Base-by-base conservation (phyloP, 2,329 filamentous ascomycete species). In the Thelonectria olida region DNA sequence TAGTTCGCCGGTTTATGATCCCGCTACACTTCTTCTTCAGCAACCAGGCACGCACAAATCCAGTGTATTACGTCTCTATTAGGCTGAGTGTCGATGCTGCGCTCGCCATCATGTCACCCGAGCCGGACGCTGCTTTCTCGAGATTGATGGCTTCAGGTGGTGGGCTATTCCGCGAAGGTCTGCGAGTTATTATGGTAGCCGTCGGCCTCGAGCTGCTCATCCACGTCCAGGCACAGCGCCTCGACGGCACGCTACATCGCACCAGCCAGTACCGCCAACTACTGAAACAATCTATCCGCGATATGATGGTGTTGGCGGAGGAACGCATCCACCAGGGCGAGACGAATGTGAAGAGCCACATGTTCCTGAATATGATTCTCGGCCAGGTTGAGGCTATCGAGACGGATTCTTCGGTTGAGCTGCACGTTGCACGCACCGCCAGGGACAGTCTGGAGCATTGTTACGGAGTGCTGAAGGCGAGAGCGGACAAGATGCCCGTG, bases 1-100 rank as follows among this genome's bases (percentile, higher is more conserved):
- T 84, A 0, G 75, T 84, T 4, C 82, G 83, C 5, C 83, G 86
- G 13, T 88, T 86, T 66, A 66, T 88, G 2, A 79, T 88, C 13
- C 78, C 81, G 1, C 74, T 89, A 0, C 86, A 89, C 63, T 80
- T 79, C 7, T 76, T 81, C 1, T 86, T 82, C 67, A 79, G 79
- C 36, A 71, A 71, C 36, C 73, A 78, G 60, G 79, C 82, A 9
- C 75, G 71, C 5, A 64, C 67, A 1, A 79, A 85, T 50, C 83
- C 81, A 0, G 59, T 79, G 5, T 87, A 80, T 66, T 78, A 84
- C 63, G 84, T 80, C 72, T 85, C 83, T 0, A 76, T 79, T 31
- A 84, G 82, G 60, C 72, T 79, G 7, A 81, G 78, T 61, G 61
- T 85, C 2, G 84, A 86, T 34, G 69, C 76, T 2, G 76, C 79